These are phyloP conservation scores for Euclidium syriacum DNA, from an alignment of 345 rosid species.

Conservation along the genomic window DNA sequence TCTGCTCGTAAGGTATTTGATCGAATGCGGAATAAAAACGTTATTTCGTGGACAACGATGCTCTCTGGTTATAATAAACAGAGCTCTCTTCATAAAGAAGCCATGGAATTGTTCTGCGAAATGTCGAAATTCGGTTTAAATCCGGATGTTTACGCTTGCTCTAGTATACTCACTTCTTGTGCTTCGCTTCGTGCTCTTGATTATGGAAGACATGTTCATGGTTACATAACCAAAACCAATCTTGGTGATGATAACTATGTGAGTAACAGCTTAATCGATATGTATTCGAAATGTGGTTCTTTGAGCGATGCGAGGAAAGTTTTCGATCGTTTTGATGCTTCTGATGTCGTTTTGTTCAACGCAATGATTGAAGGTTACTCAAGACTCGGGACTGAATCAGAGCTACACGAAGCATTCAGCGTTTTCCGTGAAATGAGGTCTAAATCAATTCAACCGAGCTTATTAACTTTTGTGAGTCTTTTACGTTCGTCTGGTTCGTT, in stretches of 20 bases:
- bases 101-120: constrained; percentile 42
- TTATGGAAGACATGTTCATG: constrained; percentile 63
- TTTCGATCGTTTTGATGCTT: constrained; percentile 41
- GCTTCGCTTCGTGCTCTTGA: constrained; percentile 49
- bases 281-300: constrained; percentile 63
- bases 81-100: constrained; percentile 51
- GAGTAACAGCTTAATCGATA: constrained; percentile 59
- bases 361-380: constrained; percentile 82
- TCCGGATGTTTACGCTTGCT: constrained; percentile 64
- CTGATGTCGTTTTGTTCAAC: constrained; percentile 55
- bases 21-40: constrained; percentile 42
- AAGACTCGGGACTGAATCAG: constrained; percentile 35
- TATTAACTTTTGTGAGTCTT: constrained; percentile 72
- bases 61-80: constrained; percentile 70
- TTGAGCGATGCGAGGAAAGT: constrained; percentile 51
- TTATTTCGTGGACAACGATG: constrained; percentile 71
- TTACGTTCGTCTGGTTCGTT: constrained; percentile 56
- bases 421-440: constrained; percentile 57
- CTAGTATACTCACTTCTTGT: constrained; percentile 66
- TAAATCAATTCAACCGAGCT: constrained; percentile 41
- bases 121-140: constrained; percentile 42
- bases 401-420: constrained; percentile 45
- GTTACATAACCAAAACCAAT: constrained; percentile 50
- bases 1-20: constrained; percentile 46
- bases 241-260: constrained; percentile 53